These are phyloP conservation scores for Scheffersomyces segobiensis DNA, from an alignment of 1,139 yeast species.

Conservation along the genomic window DNA sequence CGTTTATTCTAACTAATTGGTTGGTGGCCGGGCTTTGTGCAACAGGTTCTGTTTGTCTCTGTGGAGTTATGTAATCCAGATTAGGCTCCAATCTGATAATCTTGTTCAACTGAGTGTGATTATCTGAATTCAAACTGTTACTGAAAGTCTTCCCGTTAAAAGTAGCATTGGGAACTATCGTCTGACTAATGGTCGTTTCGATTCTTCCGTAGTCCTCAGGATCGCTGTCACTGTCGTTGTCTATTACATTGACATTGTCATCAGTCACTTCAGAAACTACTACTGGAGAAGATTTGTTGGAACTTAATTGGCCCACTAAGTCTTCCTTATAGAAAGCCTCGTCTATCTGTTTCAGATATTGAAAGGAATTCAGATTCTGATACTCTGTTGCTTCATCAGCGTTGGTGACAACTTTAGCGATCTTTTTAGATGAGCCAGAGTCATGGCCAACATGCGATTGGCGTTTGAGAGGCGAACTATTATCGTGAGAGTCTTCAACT, in stretches of 20 bases:
- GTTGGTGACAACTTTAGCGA: slow-evolving; percentile 23
- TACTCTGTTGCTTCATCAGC: slow-evolving; percentile 15
- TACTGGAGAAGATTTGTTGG: slow-evolving; percentile 16
- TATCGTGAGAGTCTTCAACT: slow-evolving; percentile 2
- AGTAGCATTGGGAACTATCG: slow-evolving; percentile 16
- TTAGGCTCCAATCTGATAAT: slow-evolving; percentile 15
- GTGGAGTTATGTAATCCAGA: slow-evolving; percentile 35
- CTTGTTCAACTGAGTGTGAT: slow-evolving; percentile 23
- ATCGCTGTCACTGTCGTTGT: slow-evolving; percentile 29
- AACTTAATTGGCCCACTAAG: slow-evolving; percentile 21
- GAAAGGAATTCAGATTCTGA: slow-evolving; percentile 2
- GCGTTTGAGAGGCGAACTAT: slow-evolving; percentile 17
- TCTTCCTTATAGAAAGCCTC: slow-evolving; percentile 27
- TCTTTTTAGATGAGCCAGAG: slow-evolving; percentile 17
- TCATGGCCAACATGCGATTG: slow-evolving; percentile 7
- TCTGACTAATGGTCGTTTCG: slow-evolving; percentile 21
- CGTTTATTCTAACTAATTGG: slow-evolving; percentile 29
- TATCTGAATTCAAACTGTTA: slow-evolving; percentile 5
- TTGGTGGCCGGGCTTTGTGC: slow-evolving; percentile 43
- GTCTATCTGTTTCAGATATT: slow-evolving; percentile 20
- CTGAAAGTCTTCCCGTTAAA: slow-evolving; percentile 2
- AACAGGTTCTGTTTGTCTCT: slow-evolving; percentile 43
- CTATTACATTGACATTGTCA: slow-evolving; percentile 15
- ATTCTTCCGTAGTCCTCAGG: slow-evolving; percentile 21
- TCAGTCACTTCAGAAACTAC: slow-evolving; percentile 1